Percentiles rank a stretch among this genome's conserved stretches.
Evolutionary conservation across 768 basidiomycete genomes (phyloP).

Genomic region (Cantharellus cinnabarinus): DNA sequence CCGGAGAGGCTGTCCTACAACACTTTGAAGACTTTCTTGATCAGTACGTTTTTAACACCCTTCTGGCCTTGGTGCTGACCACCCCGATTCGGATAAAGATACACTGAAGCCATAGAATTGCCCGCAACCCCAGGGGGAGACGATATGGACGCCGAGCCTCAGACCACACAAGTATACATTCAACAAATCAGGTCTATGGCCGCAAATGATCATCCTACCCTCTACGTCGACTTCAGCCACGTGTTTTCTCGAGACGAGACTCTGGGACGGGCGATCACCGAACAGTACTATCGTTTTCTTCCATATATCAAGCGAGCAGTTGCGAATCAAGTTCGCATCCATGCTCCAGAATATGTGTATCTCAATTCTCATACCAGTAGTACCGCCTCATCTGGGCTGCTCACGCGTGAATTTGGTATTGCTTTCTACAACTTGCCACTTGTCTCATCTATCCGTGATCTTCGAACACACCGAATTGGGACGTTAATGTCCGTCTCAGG

Average conservation of each 20-base stretch:
- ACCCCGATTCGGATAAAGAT: constrained; percentile 28
- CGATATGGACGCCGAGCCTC: constrained; percentile 21
- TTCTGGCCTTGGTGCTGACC: background rate
- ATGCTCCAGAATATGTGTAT: constrained; percentile 87
- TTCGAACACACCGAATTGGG: constrained; percentile 85
- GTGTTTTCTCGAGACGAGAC: constrained; percentile 79
- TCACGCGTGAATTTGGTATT: constrained; percentile 82
- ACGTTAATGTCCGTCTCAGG: constrained; percentile 89
- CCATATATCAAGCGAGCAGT: constrained; percentile 86
- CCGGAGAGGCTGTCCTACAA: constrained; percentile 87
- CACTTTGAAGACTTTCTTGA: constrained; percentile 82
- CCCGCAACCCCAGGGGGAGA: constrained; percentile 66
- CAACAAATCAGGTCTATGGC: constrained; percentile 45
- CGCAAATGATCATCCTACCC: constrained; percentile 81
- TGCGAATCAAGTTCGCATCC: constrained; percentile 71
- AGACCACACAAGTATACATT: background rate
- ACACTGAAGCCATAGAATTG: constrained; percentile 59
- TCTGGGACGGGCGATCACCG: constrained; percentile 80
- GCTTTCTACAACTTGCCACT: constrained; percentile 91
- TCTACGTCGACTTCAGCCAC: constrained; percentile 91
- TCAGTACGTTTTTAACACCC: constrained; percentile 34
- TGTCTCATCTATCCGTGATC: constrained; percentile 83
- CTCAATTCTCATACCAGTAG: constrained; percentile 78
- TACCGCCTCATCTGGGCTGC: constrained; percentile 69
- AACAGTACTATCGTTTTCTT: constrained; percentile 90